Conservation (phyloP, 441 rosid species). For the Adansonia gregorii region DNA sequence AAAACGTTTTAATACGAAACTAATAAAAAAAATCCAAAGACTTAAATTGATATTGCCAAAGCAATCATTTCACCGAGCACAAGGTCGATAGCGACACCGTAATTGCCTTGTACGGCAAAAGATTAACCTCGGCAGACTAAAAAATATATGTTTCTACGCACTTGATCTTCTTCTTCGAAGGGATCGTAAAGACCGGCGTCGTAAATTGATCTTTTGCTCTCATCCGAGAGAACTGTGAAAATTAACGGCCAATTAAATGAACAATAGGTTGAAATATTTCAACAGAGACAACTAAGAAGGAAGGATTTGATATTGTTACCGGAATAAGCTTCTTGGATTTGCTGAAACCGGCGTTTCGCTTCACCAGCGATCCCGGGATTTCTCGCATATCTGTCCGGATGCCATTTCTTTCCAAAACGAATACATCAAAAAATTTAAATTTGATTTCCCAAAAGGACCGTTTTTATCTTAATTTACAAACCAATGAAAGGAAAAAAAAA, state of each 20-base stretch:
- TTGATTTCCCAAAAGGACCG: not conserved
- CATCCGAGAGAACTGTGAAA: slow-evolving; percentile 55
- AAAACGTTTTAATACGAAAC: not conserved
- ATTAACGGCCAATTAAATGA: not conserved
- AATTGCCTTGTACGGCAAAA: not conserved
- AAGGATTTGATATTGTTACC: slow-evolving; percentile 33
- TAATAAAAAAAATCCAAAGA: not conserved
- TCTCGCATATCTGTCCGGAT: slow-evolving; percentile 59
- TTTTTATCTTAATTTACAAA: not conserved
- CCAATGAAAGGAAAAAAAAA: not conserved
- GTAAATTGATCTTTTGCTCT: slow-evolving; percentile 58
- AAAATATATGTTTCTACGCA: slow-evolving; percentile 32
- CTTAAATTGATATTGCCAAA: too few species aligned
- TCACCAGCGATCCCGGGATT: slow-evolving; percentile 56
- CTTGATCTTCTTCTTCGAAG: slow-evolving; percentile 64
- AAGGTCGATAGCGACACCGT: not conserved
- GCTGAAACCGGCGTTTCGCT: slow-evolving; percentile 70
- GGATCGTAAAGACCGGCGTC: slow-evolving; percentile 73
- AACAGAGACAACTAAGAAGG: not conserved
- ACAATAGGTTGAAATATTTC: not conserved
- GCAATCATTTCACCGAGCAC: not conserved
- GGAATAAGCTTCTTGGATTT: slow-evolving; percentile 75
- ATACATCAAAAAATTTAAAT: not conserved
- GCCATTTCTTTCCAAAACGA: slow-evolving; percentile 55
- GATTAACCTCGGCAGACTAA: not conserved